Evolutionary conservation across 2,329 filamentous ascomycete species (phyloP).

Genomic region (Teratosphaeria epicoccoides): DNA sequence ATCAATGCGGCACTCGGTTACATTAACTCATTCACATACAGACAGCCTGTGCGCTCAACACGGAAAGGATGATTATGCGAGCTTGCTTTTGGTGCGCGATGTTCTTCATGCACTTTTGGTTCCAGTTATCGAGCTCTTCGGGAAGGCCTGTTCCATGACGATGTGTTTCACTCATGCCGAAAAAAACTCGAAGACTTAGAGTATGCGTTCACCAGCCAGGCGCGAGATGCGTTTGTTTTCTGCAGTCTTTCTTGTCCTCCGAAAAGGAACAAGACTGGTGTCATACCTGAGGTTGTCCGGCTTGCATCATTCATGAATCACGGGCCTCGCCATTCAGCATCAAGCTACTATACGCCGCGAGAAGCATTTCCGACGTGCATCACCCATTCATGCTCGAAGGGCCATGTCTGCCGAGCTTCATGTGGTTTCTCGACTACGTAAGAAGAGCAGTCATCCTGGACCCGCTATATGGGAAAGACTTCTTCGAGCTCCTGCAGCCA

Average conservation of each 20-base stretch:
- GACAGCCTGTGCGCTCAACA: slow-evolving; percentile 23
- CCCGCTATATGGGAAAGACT: slow-evolving; percentile 35
- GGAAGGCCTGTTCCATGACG: slow-evolving; percentile 44
- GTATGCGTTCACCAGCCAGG: slow-evolving; percentile 46
- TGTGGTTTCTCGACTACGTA: slow-evolving; percentile 34
- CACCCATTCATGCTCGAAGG: slow-evolving; percentile 25
- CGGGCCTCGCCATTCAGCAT: slow-evolving; percentile 39
- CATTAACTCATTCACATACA: slow-evolving; percentile 31
- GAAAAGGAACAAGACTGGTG: slow-evolving; percentile 48
- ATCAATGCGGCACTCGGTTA: background rate
- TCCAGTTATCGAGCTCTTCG: slow-evolving; percentile 47
- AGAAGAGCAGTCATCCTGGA: slow-evolving; percentile 31
- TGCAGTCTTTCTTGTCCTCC: slow-evolving; percentile 45
- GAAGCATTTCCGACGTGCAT: slow-evolving; percentile 35
- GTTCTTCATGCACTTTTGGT: slow-evolving; percentile 49
- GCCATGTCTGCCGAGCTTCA: slow-evolving; percentile 26
- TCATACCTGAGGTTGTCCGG: slow-evolving; percentile 45
- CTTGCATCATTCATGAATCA: slow-evolving; percentile 34
- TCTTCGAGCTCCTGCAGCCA: slow-evolving; percentile 34
- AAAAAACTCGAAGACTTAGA: slow-evolving; percentile 43
- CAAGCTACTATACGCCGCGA: slow-evolving; percentile 37
- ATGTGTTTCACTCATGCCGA: slow-evolving; percentile 38
- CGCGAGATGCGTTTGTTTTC: slow-evolving; percentile 48
- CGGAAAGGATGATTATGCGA: slow-evolving; percentile 23
- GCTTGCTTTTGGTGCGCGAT: slow-evolving; percentile 46